Evolutionary conservation across 2,329 filamentous ascomycete species (phyloP).

Genomic region (Pseudovirgaria hyperparasitica): DNA sequence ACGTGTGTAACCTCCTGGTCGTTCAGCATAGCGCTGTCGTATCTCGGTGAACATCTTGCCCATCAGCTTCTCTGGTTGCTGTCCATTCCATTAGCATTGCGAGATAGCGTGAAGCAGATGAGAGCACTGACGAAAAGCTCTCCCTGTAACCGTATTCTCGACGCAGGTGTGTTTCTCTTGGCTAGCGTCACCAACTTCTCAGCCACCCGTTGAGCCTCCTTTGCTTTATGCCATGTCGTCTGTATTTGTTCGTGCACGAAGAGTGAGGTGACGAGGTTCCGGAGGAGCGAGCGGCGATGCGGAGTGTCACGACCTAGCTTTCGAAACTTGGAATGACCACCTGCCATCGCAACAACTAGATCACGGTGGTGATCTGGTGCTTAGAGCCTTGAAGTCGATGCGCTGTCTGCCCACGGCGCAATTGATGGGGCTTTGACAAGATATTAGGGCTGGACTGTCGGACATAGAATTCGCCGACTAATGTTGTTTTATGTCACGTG

Average conservation of each 20-base stretch:
- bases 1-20: slow-evolving; percentile 88
- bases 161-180: slow-evolving; percentile 83
- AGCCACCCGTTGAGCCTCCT: slow-evolving; percentile 87
- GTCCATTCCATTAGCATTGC: slow-evolving; percentile 8
- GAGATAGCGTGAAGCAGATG: slow-evolving; percentile 5
- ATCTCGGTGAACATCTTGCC: slow-evolving; percentile 83
- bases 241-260: slow-evolving; percentile 87
- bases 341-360: slow-evolving; percentile 52
- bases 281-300: slow-evolving; percentile 82
- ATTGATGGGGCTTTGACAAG: too few species aligned
- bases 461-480: too few species aligned
- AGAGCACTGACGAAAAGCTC: slow-evolving; percentile 54
- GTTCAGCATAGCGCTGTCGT: slow-evolving; percentile 60
- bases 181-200: slow-evolving; percentile 91
- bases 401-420: too few species aligned
- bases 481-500: too few species aligned
- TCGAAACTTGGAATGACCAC: slow-evolving; percentile 75
- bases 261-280: slow-evolving; percentile 90
- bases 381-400: too few species aligned
- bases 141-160: too few species aligned
- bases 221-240: slow-evolving; percentile 93
- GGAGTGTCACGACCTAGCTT: slow-evolving; percentile 75
- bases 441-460: too few species aligned
- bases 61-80: slow-evolving; percentile 58
- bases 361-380: too few species aligned